These are phyloP conservation scores for Limtongia smithiae DNA, from an alignment of 805 yeast species.

Conservation along the genomic window DNA sequence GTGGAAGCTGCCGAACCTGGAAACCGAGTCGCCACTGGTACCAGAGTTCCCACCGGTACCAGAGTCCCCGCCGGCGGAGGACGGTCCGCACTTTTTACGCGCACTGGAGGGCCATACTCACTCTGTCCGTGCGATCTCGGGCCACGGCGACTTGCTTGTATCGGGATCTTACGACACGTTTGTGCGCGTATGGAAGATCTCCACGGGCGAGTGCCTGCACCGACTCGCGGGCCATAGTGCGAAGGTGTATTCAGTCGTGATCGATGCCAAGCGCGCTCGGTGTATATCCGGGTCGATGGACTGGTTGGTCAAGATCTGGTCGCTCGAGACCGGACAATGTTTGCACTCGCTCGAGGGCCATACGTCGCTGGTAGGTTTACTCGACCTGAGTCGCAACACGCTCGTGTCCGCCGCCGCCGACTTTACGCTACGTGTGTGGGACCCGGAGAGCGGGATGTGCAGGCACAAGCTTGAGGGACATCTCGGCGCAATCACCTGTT, in stretches of 20 bases:
- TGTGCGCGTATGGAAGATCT: conserved; percentile 88
- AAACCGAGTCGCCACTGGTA: conserved; percentile 7
- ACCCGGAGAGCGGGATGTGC: conserved; percentile 66
- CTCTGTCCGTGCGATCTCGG: conserved; percentile 83
- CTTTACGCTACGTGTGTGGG: conserved; percentile 87
- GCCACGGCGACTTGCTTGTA: conserved; percentile 75
- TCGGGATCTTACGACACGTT: conserved; percentile 90
- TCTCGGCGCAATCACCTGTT: conserved; percentile 84
- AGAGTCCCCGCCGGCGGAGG: conserved; percentile 19
- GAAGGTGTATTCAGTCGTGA: conserved; percentile 81
- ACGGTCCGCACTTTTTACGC: conserved; percentile 63
- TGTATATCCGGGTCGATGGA: conserved; percentile 94
- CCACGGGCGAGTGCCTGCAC: conserved; percentile 66
- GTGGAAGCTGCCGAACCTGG: conserved; percentile 80
- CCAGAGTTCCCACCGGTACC: conserved; percentile 24
- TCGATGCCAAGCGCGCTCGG: conserved; percentile 69
- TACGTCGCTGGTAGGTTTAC: conserved; percentile 80
- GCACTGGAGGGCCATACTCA: conserved; percentile 72
- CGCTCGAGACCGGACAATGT: conserved; percentile 68
- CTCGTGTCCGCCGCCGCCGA: conserved; percentile 96
- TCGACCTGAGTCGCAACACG: conserved; percentile 69
- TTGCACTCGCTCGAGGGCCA: conserved; percentile 78
- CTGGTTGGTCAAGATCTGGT: conserved; percentile 85
- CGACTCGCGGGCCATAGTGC: conserved; percentile 81
- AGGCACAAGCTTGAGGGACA: conserved; percentile 74